Conservation (phyloP, 2,329 filamentous ascomycete species). For the Hirsutella thompsonii region DNA sequence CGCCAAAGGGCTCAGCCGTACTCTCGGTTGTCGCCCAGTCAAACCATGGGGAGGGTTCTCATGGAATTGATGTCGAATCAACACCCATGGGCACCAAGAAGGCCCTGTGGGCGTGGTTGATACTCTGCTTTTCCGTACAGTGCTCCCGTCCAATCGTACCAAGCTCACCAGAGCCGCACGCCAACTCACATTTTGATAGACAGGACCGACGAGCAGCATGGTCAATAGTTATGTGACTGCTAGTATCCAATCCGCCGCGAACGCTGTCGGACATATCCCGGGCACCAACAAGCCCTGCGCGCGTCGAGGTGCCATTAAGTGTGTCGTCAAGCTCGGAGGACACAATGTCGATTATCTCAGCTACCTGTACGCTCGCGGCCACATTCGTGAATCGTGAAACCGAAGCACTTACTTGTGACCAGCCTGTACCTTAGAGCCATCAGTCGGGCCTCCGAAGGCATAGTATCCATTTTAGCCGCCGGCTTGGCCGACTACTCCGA, state of each 20-base stretch:
- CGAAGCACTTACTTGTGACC: neutral
- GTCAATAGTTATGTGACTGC: constrained; percentile 9
- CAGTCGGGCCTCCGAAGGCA: constrained; percentile 7
- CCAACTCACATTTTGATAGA: constrained; percentile 4
- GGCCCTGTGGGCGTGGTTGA: constrained; percentile 9
- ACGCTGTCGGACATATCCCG: constrained; percentile 8
- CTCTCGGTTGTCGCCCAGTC: neutral
- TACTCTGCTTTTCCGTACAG: constrained; percentile 9
- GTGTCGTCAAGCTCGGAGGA: constrained; percentile 8
- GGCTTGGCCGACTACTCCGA: constrained; percentile 9
- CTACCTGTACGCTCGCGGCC: constrained; percentile 6
- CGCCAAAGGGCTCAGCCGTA: neutral
- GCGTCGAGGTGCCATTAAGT: constrained; percentile 7
- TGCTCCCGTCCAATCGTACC: neutral
- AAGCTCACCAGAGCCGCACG: neutral
- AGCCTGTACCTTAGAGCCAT: constrained; percentile 8
- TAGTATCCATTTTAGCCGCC: constrained; percentile 7
- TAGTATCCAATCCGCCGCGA: constrained; percentile 9
- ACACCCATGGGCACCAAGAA: constrained; percentile 4
- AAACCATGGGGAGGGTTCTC: neutral
- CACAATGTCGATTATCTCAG: constrained; percentile 10
- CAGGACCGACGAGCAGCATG: constrained; percentile 8
- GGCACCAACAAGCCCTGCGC: constrained; percentile 8
- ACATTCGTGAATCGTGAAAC: neutral
- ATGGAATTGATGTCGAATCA: neutral